Evolutionary conservation across 1,284 basidiomycete species (phyloP).

Genomic region (Sporisorium iseilematis-ciliati): DNA sequence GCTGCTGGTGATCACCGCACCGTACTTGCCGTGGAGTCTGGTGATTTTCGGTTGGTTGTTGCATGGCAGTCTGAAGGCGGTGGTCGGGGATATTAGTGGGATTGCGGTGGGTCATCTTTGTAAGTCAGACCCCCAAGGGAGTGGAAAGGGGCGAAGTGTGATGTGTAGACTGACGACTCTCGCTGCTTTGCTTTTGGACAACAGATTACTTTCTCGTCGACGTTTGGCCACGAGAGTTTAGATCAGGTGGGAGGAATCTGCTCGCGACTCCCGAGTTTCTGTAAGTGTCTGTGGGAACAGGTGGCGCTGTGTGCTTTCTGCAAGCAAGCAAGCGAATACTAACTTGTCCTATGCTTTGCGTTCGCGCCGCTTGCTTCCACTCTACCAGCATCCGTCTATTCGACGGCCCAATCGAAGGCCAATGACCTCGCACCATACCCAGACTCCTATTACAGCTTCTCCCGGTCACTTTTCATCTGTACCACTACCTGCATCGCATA

Average conservation of each 20-base stretch:
- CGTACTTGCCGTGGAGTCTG: slow-evolving; percentile 91
- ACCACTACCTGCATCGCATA: slow-evolving; percentile 13
- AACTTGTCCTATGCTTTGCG: neutral
- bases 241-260: slow-evolving; percentile 79
- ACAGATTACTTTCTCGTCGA: slow-evolving; percentile 86
- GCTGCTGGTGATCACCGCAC: slow-evolving; percentile 90
- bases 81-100: slow-evolving; percentile 81
- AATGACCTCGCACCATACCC: slow-evolving; percentile 3
- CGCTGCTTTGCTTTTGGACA: neutral
- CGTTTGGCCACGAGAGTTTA: slow-evolving; percentile 93
- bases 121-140: slow-evolving; percentile 13
- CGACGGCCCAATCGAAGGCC: slow-evolving; percentile 30
- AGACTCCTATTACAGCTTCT: neutral
- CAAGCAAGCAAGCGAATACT: too few relatives aligned
- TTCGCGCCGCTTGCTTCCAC: neutral
- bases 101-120: slow-evolving; percentile 64
- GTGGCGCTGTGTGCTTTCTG: neutral
- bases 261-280: slow-evolving; percentile 81
- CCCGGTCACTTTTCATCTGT: slow-evolving; percentile 12
- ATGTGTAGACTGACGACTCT: neutral
- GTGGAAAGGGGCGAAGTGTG: too few relatives aligned
- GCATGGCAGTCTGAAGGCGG: slow-evolving; percentile 86
- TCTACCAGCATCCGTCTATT: slow-evolving; percentile 37
- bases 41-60: slow-evolving; percentile 89
- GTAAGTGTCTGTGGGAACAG: slow-evolving; percentile 74